A percentile compares a stretch with the other conserved stretches of the same genome.
phyloP scores from a whole-genome alignment of 176 grass and related monocot species.

The Aegilops speltoides region DNA sequence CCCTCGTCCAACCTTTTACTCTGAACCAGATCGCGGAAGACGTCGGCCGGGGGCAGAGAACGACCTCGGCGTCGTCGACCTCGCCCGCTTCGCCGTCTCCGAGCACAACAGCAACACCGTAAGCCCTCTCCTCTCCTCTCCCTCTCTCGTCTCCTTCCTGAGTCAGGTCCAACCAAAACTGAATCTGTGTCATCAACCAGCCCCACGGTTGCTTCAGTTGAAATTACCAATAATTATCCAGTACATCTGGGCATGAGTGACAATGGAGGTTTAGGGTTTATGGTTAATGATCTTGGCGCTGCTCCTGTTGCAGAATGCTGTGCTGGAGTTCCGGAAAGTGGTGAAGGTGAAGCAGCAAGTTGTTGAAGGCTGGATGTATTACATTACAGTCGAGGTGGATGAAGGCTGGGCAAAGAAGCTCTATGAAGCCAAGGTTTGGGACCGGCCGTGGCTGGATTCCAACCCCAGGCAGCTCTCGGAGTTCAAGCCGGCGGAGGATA shows the following conservation, averaged over 20 bases:
- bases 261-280: neutral
- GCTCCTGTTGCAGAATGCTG: constrained; percentile 37
- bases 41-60: constrained; percentile 36
- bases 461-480: constrained; percentile 45
- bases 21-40: neutral
- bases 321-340: constrained; percentile 43
- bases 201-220: too few relatives aligned
- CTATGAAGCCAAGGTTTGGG: constrained; percentile 67
- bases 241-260: too few relatives aligned
- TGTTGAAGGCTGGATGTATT: constrained; percentile 51
- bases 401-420: constrained; percentile 44
- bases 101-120: constrained; percentile 80
- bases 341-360: constrained; percentile 58
- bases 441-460: constrained; percentile 48
- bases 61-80: constrained; percentile 40
- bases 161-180: too few relatives aligned
- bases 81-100: constrained; percentile 67
- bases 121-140: neutral
- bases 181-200: too few relatives aligned
- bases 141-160: too few relatives aligned
- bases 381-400: constrained; percentile 51
- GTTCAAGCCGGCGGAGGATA: constrained; percentile 43
- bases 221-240: too few relatives aligned
- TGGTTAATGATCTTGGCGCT: neutral
- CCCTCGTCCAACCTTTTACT: neutral